Conservation (phyloP, 345 rosid genomes). For the Boechera retrofracta region DNA sequence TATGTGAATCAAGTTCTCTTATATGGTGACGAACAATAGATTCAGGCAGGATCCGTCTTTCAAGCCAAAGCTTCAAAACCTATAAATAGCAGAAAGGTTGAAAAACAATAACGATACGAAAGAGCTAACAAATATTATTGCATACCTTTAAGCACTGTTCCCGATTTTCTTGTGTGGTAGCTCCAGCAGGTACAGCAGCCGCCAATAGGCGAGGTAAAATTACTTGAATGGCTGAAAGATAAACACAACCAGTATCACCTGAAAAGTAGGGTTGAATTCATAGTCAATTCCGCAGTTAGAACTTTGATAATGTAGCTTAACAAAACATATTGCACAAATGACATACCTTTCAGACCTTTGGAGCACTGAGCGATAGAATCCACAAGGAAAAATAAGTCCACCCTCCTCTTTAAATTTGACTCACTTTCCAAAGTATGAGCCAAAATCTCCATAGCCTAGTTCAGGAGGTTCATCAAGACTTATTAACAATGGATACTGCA, state of each 20-base stretch:
- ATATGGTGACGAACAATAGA: conserved; percentile 77
- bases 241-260: conserved; percentile 80
- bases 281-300: not conserved
- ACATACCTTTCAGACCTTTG: conserved; percentile 78
- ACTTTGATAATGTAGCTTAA: conserved; percentile 2
- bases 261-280: conserved; percentile 19
- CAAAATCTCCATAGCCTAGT: conserved; percentile 75
- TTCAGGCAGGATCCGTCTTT: conserved; percentile 86
- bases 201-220: conserved; percentile 70
- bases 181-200: conserved; percentile 91
- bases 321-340: not conserved
- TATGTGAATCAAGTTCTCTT: conserved; percentile 75
- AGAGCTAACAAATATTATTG: not conserved
- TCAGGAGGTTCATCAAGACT: conserved; percentile 13
- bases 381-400: conserved; percentile 93
- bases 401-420: conserved; percentile 76
- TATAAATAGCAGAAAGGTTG: conserved; percentile 33
- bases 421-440: conserved; percentile 77
- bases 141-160: conserved; percentile 88
- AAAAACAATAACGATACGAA: conserved; percentile 6
- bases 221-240: conserved; percentile 77
- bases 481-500: conserved; percentile 24
- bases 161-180: conserved; percentile 76
- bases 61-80: conserved; percentile 97
- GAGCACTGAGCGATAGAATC: conserved; percentile 95